Evolutionary conservation across 140 eudicot genomes (phyloP).

Genomic region (Flaveria floridana): DNA sequence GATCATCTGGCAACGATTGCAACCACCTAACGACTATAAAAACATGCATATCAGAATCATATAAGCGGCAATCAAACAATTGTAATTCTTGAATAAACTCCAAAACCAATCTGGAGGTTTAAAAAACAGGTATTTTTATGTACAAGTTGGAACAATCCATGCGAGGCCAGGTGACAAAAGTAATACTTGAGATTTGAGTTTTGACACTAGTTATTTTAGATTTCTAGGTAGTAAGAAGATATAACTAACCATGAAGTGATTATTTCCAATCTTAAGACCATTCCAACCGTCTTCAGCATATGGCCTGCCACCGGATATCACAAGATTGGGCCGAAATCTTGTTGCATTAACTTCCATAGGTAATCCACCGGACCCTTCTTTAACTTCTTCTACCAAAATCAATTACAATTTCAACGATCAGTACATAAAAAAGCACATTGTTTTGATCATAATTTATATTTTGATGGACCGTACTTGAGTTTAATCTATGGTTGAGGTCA

Average conservation of each 20-base stretch:
- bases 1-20: conserved; percentile 97
- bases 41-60: neutral
- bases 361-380: conserved; percentile 35
- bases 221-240: conserved; percentile 17
- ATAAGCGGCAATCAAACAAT: neutral
- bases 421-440: neutral
- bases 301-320: conserved; percentile 78
- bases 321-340: conserved; percentile 89
- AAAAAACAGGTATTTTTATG: neutral
- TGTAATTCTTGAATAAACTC: neutral
- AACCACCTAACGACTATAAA: conserved; percentile 85
- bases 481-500: conserved; percentile 70
- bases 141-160: neutral
- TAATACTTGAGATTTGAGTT: neutral
- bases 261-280: conserved; percentile 57
- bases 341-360: conserved; percentile 44
- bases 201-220: neutral
- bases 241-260: conserved; percentile 57
- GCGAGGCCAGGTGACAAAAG: neutral
- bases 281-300: conserved; percentile 83
- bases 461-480: conserved; percentile 49
- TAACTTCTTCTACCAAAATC: conserved; percentile 37
- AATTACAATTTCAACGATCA: neutral
- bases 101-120: neutral
- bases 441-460: neutral